Evolutionary conservation across 768 basidiomycete species (phyloP), one percentile per base, ranked within the genome.

Genomic region (Agaricus blazei): DNA sequence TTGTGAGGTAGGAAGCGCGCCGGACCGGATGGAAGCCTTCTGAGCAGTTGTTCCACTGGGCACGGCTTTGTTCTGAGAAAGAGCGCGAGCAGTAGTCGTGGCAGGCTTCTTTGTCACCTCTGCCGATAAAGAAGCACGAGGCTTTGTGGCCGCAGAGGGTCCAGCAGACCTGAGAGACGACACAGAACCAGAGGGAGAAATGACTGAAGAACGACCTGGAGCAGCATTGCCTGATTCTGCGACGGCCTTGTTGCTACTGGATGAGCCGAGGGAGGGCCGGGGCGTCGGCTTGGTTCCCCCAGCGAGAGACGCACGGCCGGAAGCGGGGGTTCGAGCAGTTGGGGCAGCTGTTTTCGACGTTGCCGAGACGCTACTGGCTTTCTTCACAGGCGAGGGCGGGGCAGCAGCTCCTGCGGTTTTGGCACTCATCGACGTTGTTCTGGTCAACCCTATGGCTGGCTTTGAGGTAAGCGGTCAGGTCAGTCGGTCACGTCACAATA

Each of bases 81-180:
- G 63, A 53, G 67, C 60, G 19, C 73, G 64, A 27, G 71, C 51
- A 41, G 34, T 11, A 11, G 71, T 38, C 38, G 65, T 57, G 23
- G 74, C 54, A 53, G 74, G 60, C 53, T 70, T 81, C 70, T 75
- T 85, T 36, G 80, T 76, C 27, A 41, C 54, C 1, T 79, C 80
- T 26, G 88, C 88, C 14, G 88, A 82, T 40, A 90, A 76, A 14
- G 82, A 76, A 24, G 87, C 82, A 59, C 87, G 83, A 55, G 89
- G 84, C 19, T 83, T 80, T 46, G 75, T 51, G 9, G 73, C 63
- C 1, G 74, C 60, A 50, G 76, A 54, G 3, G 73, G 65, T 4
- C 73, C 62, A 19, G 72, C 65, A 28, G 80, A 76, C 61, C 73
- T 77, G 37, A 73, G 59, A n/a, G 82, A 83, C 14, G 72, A 68